These are phyloP conservation scores for Dichotomocladium elegans DNA, from an alignment of 371 early-diverging fungal genomes.

Conservation along the genomic window DNA sequence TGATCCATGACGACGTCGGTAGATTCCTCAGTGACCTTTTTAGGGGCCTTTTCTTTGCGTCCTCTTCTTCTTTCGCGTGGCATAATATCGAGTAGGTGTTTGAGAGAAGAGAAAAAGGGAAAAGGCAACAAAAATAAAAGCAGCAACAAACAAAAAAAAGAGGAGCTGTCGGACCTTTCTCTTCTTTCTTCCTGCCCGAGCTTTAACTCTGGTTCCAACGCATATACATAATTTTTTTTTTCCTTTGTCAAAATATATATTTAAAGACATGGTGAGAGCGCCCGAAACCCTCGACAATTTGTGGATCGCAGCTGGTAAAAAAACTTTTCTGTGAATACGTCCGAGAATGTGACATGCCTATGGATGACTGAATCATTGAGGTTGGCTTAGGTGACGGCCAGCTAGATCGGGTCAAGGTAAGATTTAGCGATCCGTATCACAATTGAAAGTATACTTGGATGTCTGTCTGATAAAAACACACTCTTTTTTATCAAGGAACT, in stretches of 20 bases:
- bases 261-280: conserved; percentile 4
- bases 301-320: conserved; percentile 47
- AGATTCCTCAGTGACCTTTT: background rate
- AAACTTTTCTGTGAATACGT: background rate
- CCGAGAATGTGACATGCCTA: background rate
- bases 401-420: conserved; percentile 39
- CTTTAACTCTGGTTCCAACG: too few relatives aligned
- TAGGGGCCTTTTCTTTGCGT: conserved; percentile 2
- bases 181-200: too few relatives aligned
- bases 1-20: background rate
- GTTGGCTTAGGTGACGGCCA: conserved; percentile 38
- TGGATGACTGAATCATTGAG: background rate
- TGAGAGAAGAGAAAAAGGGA: background rate
- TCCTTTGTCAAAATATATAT: background rate
- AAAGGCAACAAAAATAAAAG: too few relatives aligned
- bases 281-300: conserved; percentile 28
- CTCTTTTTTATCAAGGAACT: conserved; percentile 34
- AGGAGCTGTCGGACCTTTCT: too few relatives aligned
- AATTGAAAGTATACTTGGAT: too few relatives aligned
- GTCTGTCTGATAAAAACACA: too few relatives aligned
- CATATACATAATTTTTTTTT: background rate
- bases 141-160: too few relatives aligned
- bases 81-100: background rate
- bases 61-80: conserved; percentile 5
- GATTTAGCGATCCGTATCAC: too few relatives aligned